phyloP scores from a whole-genome alignment of 176 grass and related monocot genomes.

The Aegilops tauschii region DNA sequence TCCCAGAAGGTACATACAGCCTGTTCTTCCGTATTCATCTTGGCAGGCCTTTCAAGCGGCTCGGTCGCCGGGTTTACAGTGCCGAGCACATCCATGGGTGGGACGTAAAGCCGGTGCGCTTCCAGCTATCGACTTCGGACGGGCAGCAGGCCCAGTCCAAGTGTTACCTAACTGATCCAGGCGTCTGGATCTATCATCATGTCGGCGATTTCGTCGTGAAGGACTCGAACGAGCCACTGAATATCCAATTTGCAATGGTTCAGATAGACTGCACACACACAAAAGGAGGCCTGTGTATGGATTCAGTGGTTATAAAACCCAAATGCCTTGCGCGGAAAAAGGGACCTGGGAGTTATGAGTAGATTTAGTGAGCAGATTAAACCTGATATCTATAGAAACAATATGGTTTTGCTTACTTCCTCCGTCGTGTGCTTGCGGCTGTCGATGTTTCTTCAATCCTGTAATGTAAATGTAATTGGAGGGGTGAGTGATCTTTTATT shows the following conservation, averaged over 20 bases:
- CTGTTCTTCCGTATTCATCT: conserved; percentile 80
- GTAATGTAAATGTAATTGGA: conserved; percentile 33
- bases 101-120: conserved; percentile 83
- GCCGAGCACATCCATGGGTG: conserved; percentile 74
- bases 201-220: conserved; percentile 78
- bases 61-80: conserved; percentile 58
- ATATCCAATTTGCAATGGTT: conserved; percentile 67
- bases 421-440: not conserved
- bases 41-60: conserved; percentile 58
- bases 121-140: conserved; percentile 79
- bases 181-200: conserved; percentile 74
- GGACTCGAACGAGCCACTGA: conserved; percentile 30
- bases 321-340: conserved; percentile 42
- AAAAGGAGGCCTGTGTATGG: conserved; percentile 88
- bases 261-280: conserved; percentile 98
- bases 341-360: not conserved
- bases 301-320: conserved; percentile 73
- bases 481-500: conserved; percentile 39
- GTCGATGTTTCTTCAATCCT: not conserved
- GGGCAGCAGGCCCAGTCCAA: conserved; percentile 78
- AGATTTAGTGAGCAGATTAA: conserved; percentile 7
- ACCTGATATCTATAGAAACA: not conserved
- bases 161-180: conserved; percentile 67
- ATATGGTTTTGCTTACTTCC: conserved; percentile 18
- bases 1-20: conserved; percentile 86